Base-by-base conservation (phyloP, 208 protist species). In the Leishmania aethiopica region DNA sequence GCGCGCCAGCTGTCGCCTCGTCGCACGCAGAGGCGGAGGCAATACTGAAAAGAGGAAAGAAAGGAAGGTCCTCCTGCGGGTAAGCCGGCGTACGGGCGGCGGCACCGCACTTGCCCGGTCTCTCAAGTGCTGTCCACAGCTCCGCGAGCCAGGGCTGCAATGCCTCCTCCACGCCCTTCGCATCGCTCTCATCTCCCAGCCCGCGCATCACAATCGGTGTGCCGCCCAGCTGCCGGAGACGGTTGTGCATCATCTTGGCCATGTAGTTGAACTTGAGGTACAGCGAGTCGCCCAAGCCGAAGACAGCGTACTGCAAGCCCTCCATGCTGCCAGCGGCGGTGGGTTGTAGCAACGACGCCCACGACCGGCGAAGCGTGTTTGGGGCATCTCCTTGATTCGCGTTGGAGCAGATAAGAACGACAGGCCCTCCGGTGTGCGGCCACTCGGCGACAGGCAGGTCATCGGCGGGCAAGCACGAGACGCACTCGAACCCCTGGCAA, bases 181-280 rank as follows among this genome's bases (percentile, higher is more conserved):
- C 89, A 75, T 98, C 94, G 81, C 97, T 97, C 84, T 99, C 96
- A 75, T 98, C 97, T 28, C 94, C 96, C 37, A 98, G 86, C 7
- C 96, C 97, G 40, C 94, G 89, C 64, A 95, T 77, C 75, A 97
- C 49, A 49, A 98, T 77, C 35, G 95, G 90, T 25, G 79, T 67
- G 17, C 85, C 95, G 28, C 95, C 95, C 0, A 99, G 86, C 87
- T 97, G 93, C 72, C 71, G 75, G 53, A 99, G 81, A 28, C 96
- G 88, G 84, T 98, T 98, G 88, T 98, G 92, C 71, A 98, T 81
- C 93, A 98, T 96, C 85, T 98, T 98, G 0, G 91, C 95, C 84
- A 97, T 95, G 85, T 96, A 95, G 88, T 98, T 98, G 79, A 97
- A 99, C 80, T 97, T 96, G 19, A 76, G 77, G 81, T 99, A 99